A percentile compares a stretch with the other conserved stretches of the same genome.
Evolutionary conservation across 164 flowering plant genomes (phyloP).

Genomic region (Nelumbo lutea): DNA sequence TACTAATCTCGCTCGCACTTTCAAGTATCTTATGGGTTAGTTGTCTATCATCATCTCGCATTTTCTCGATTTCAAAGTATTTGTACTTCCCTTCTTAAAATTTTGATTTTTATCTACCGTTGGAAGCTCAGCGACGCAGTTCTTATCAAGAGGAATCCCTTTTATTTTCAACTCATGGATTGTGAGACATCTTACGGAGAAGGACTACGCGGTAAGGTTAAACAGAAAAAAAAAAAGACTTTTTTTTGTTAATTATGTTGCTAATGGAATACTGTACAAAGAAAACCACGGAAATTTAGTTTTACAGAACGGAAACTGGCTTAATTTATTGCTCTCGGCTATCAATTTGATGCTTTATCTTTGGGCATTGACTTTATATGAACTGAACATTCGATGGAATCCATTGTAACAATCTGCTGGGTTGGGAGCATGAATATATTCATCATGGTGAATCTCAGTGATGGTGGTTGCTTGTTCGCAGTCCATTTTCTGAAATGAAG

Average conservation of each 20-base stretch:
- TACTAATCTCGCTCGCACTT: slow-evolving; percentile 59
- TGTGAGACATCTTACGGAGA: slow-evolving; percentile 67
- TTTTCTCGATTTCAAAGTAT: not conserved
- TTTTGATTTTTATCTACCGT: not conserved
- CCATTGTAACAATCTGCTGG: not conserved
- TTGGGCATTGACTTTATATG: no score
- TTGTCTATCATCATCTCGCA: slow-evolving; percentile 3
- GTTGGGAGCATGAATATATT: not conserved
- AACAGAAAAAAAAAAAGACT: not conserved
- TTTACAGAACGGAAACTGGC: no score
- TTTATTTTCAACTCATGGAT: slow-evolving; percentile 90
- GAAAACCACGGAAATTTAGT: no score
- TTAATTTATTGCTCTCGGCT: no score
- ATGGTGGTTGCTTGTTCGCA: not conserved
- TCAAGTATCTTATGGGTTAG: slow-evolving; percentile 80
- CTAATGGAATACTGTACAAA: no score
- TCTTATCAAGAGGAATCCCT: slow-evolving; percentile 83
- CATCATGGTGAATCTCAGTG: not conserved
- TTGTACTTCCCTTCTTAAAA: not conserved
- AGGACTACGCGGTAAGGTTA: slow-evolving; percentile 75
- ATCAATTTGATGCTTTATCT: no score
- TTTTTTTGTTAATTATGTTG: not conserved
- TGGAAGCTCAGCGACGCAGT: slow-evolving; percentile 66
- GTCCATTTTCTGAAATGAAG: not conserved
- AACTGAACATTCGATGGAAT: no score